Evolutionary conservation across 805 yeast genomes (phyloP).

Genomic region (Brettanomyces naardenensis): DNA sequence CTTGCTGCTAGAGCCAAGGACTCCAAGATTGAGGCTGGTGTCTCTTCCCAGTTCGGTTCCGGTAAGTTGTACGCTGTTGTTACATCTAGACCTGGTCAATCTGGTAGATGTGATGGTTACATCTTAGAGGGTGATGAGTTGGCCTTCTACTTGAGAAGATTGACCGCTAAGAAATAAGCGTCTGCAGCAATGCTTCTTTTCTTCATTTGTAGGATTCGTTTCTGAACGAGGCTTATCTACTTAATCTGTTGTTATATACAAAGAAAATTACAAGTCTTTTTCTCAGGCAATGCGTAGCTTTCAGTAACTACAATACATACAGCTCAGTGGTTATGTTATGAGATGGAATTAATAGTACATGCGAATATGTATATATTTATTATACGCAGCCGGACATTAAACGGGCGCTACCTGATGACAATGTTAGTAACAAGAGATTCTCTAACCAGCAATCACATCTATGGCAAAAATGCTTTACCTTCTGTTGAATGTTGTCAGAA

Average conservation of each 20-base stretch:
- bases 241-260: constrained; percentile 1
- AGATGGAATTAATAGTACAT: too few species aligned
- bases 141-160: constrained; percentile 99
- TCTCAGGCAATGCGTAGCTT: too few species aligned
- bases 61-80: constrained; percentile 98
- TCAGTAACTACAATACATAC: too few species aligned
- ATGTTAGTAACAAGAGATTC: too few species aligned
- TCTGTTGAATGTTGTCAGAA: too few species aligned
- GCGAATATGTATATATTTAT: too few species aligned
- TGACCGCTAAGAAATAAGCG: constrained; percentile 95
- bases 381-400: too few species aligned
- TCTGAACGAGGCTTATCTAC: not conserved
- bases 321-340: too few species aligned
- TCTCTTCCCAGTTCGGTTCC: constrained; percentile 94
- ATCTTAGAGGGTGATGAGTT: constrained; percentile 99
- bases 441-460: too few species aligned
- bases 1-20: constrained; percentile 85
- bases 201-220: constrained; percentile 2
- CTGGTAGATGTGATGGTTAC: constrained; percentile 99
- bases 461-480: too few species aligned
- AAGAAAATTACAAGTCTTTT: too few species aligned
- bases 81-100: constrained; percentile 99
- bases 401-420: too few species aligned
- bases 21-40: constrained; percentile 83
- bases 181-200: constrained; percentile 4